These are phyloP conservation scores for Solanum chilense DNA, from an alignment of 257 asterid species.

Conservation along the genomic window DNA sequence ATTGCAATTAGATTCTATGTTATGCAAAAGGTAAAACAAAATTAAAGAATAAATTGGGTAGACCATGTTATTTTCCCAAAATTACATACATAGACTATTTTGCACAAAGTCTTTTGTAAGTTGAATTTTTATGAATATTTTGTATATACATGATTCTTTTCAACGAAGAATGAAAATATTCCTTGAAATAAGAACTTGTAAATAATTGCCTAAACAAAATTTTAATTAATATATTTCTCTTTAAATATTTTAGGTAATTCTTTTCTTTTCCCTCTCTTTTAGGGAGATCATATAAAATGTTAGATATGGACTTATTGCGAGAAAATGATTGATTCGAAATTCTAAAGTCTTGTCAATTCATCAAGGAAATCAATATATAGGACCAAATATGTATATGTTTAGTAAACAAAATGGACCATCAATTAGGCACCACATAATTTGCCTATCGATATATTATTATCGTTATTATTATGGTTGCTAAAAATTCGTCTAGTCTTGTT, in stretches of 20 bases:
- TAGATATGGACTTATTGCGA: neutral
- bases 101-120: neutral
- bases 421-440: neutral
- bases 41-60: neutral
- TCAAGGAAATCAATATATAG: neutral
- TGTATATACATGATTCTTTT: neutral
- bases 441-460: neutral
- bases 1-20: neutral
- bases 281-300: neutral
- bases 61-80: neutral
- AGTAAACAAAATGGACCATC: neutral
- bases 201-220: neutral
- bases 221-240: neutral
- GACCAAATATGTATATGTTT: neutral
- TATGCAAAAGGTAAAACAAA: neutral
- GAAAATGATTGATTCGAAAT: neutral
- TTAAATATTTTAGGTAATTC: neutral
- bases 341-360: neutral
- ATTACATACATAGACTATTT: neutral
- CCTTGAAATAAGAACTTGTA: neutral
- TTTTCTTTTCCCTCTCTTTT: neutral
- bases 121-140: neutral
- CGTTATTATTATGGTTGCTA: neutral
- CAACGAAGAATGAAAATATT: neutral
- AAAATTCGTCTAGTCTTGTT: neutral